Base-by-base conservation (phyloP, 208 protist genomes). In the Acanthamoeba culbertsoni region DNA sequence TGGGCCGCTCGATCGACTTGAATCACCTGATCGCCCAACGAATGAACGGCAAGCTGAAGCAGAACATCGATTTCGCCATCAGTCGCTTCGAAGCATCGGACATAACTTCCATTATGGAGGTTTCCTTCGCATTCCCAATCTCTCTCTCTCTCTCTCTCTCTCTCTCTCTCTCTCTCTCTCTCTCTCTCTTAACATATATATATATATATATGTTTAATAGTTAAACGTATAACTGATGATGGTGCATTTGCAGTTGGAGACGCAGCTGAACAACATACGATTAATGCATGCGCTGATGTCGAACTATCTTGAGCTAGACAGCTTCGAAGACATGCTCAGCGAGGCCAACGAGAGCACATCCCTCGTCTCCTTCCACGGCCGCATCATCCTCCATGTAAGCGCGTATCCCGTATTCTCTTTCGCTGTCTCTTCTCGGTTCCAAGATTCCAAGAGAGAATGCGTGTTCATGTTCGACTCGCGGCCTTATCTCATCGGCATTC, bases 1-100 rank as follows among this genome's bases (percentile, higher is more conserved):
- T 98, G 0, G 97, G 97, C 42, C 84, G 97, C 35, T 96, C 95
- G 7, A 33, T 98, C 23, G 93, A 97, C 90, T 57, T 98, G 12
- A 92, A 40, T 68, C 35, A 23, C 6, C 43, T 97, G 10, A 45
- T 97, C 3, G 46, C 95, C 20, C 96, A 97, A 92, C 95, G 96
- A 51, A 91, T 97, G 46, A 97, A 96, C 77, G 12, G 1, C 88
- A 18, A 68, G 1, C 31, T 97, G 7, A 62, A 93, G 62, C 63
- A 96, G 28, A 96, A 96, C 31, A 46, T 97, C 4, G 93, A 95
- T 10, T 55, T 95, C 20, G 96, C 96, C 5, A 96, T 98, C 53
- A 26, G 35, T 4, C 73, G 96, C 33, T 98, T 96, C 59, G 97
- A 98, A 89, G 53, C 94, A 7, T 40, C 35, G 18, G 90, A 95